A percentile compares a stretch with the other conserved stretches of the same genome.
Evolutionary conservation across 306 rosid species (phyloP).

Genomic region (Adenanthera pavonina): DNA sequence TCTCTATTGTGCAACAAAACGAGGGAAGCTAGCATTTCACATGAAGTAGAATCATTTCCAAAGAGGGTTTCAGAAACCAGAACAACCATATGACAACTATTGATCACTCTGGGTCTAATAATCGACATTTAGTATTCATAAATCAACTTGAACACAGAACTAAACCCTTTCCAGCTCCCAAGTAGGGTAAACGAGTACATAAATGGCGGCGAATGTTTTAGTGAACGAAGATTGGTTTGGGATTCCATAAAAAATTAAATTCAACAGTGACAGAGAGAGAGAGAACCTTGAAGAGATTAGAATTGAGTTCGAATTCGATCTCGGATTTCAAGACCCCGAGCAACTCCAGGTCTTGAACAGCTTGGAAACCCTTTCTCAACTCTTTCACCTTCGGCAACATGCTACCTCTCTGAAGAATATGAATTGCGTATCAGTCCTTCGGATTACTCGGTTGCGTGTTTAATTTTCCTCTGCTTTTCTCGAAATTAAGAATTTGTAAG

Average conservation of each 20-base stretch:
- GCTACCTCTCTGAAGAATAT: not conserved
- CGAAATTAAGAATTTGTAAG: not conserved
- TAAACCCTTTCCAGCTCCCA: not conserved
- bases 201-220: not conserved
- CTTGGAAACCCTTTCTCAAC: slow-evolving; percentile 47
- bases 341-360: slow-evolving; percentile 64
- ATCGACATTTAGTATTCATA: slow-evolving; percentile 3
- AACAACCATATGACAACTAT: not conserved
- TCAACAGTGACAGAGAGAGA: slow-evolving; percentile 2
- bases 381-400: slow-evolving; percentile 49
- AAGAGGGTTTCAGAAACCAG: not conserved
- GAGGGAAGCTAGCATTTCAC: not conserved
- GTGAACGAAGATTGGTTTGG: not conserved
- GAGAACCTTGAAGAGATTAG: slow-evolving; percentile 65
- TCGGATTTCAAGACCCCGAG: slow-evolving; percentile 68
- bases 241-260: not conserved
- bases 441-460: not conserved
- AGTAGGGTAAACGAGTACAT: not conserved
- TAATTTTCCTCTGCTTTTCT: not conserved
- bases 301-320: slow-evolving; percentile 65
- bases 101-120: not conserved
- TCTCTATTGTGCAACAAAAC: not conserved
- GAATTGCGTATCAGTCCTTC: not conserved
- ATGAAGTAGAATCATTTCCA: not conserved
- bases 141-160: not conserved